Evolutionary conservation across 371 early-diverging fungal genomes (phyloP).

Genomic region (Mortierella sp.): DNA sequence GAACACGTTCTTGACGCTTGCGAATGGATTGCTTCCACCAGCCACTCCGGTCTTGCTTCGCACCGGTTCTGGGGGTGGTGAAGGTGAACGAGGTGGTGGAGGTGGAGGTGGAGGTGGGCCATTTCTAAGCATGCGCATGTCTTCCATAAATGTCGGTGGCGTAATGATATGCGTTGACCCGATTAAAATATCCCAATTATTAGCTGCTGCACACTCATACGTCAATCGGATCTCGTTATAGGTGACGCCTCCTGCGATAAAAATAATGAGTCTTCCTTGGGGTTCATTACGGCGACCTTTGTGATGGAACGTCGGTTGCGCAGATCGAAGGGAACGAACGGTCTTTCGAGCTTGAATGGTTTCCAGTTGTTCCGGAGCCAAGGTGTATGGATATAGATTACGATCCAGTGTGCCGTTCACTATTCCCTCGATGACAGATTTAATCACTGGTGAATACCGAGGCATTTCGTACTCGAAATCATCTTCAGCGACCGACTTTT

Average conservation of each 20-base stretch:
- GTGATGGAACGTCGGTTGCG: constrained; percentile 56
- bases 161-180: constrained; percentile 88
- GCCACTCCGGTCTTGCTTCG: background rate
- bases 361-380: constrained; percentile 48
- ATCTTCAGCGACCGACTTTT: constrained; percentile 65
- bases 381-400: constrained; percentile 42
- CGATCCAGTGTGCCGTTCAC: constrained; percentile 51
- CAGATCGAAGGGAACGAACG: constrained; percentile 54
- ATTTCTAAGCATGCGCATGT: constrained; percentile 62
- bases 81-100: constrained; percentile 55
- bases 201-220: constrained; percentile 84
- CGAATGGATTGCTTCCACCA: constrained; percentile 21
- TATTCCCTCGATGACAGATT: constrained; percentile 58
- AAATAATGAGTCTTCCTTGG: constrained; percentile 66
- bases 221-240: constrained; percentile 89
- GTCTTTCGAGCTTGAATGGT: constrained; percentile 56
- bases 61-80: constrained; percentile 36
- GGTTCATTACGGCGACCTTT: constrained; percentile 57
- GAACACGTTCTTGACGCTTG: constrained; percentile 54
- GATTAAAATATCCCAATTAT: constrained; percentile 85
- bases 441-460: constrained; percentile 78
- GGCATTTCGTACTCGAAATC: constrained; percentile 77
- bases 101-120: constrained; percentile 55
- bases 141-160: constrained; percentile 82
- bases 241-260: constrained; percentile 94